phyloP scores from a whole-genome alignment of 441 rosid species.

The Syzygium malaccense region DNA sequence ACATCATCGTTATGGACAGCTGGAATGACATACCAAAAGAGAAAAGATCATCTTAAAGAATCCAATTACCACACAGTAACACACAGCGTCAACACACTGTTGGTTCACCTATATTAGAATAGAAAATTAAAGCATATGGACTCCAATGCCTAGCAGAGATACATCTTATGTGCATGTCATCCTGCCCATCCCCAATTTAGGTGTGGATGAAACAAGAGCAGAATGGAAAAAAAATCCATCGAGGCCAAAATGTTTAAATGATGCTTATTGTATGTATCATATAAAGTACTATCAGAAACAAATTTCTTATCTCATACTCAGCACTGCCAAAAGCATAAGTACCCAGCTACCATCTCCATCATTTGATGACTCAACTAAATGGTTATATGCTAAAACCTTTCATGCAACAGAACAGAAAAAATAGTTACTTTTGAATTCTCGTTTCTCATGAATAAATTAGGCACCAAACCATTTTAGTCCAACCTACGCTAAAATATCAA shows the following conservation, averaged over 20 bases:
- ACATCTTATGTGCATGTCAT: neutral
- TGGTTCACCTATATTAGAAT: neutral
- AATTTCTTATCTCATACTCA: neutral
- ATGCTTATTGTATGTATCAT: neutral
- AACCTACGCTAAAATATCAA: neutral
- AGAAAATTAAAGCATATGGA: neutral
- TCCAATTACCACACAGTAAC: neutral
- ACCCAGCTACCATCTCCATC: neutral
- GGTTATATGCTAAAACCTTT: neutral
- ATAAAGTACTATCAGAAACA: neutral
- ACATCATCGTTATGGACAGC: neutral
- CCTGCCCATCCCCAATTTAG: neutral
- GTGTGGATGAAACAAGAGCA: neutral
- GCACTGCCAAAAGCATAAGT: neutral
- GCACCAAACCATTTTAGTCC: neutral
- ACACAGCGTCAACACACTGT: neutral
- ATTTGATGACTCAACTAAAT: neutral
- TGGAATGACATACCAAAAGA: neutral
- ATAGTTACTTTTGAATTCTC: neutral
- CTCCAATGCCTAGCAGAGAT: neutral
- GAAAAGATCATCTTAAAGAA: neutral
- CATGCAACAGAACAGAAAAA: neutral
- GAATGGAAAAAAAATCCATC: neutral
- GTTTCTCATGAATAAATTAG: neutral
- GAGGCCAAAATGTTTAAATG: neutral